Evolutionary conservation across 2,329 filamentous ascomycete species (phyloP).

Genomic region (Colletotrichum viniferum): DNA sequence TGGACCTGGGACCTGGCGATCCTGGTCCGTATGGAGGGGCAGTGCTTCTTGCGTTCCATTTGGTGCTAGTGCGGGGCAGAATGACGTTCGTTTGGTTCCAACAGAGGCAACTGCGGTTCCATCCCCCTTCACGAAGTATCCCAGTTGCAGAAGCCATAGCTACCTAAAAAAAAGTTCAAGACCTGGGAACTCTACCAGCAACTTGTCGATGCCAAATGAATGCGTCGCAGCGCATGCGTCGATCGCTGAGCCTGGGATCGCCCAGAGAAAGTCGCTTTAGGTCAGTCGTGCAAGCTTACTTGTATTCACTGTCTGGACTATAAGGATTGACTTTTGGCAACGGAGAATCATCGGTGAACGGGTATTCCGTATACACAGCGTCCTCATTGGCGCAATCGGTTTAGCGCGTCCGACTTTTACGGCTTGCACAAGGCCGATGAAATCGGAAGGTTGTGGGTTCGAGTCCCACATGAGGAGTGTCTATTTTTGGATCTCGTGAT

Average conservation of each 20-base stretch:
- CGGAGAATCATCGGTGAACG: neutral
- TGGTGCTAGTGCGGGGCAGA: slow-evolving; percentile 19
- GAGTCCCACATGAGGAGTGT: slow-evolving; percentile 15
- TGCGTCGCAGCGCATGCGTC: neutral
- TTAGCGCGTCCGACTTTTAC: slow-evolving; percentile 23
- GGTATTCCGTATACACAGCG: neutral
- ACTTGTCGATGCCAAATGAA: neutral
- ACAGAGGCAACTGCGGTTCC: neutral
- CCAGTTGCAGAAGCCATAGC: neutral
- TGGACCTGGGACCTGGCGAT: slow-evolving; percentile 7
- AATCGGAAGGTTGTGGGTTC: slow-evolving; percentile 23
- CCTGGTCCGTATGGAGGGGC: slow-evolving; percentile 13
- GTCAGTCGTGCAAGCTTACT: neutral
- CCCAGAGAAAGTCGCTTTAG: neutral
- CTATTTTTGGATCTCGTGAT: neutral
- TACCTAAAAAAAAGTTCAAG: neutral
- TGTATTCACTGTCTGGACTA: neutral
- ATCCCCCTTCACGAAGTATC: neutral
- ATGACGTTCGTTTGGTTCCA: slow-evolving; percentile 11
- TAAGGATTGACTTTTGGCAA: neutral
- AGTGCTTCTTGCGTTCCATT: neutral
- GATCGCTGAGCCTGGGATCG: neutral
- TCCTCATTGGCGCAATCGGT: slow-evolving; percentile 22
- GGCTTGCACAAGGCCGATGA: neutral
- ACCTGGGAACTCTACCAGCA: neutral